These are phyloP conservation scores for Scedosporium dehoogii DNA, from an alignment of 2,329 filamentous ascomycete species.

Conservation along the genomic window DNA sequence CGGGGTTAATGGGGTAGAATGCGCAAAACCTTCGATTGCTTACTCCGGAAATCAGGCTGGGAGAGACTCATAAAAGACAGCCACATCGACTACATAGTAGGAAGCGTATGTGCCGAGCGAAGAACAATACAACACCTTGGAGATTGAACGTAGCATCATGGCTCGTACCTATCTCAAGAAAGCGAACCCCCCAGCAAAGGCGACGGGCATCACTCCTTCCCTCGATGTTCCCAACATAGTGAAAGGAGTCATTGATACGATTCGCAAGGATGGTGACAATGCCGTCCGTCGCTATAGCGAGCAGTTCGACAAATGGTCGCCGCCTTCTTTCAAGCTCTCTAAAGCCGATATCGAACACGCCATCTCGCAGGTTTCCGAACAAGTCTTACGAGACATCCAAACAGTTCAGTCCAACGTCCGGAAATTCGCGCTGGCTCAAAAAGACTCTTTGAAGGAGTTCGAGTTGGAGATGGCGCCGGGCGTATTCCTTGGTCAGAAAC, in stretches of 20 bases:
- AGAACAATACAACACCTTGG: not conserved
- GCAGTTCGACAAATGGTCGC: conserved; percentile 45
- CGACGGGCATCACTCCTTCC: not conserved
- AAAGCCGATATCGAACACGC: conserved; percentile 30
- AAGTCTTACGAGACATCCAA: conserved; percentile 28
- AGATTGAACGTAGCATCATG: not conserved
- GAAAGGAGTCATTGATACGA: conserved; percentile 34
- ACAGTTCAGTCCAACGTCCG: conserved; percentile 6
- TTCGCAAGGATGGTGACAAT: conserved; percentile 33
- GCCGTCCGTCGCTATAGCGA: conserved; percentile 39
- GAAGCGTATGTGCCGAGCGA: no score
- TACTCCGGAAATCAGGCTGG: no score
- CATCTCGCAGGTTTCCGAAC: conserved; percentile 31
- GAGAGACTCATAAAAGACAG: no score
- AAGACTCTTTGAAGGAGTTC: conserved; percentile 29
- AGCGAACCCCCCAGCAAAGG: not conserved
- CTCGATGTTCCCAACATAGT: conserved; percentile 29
- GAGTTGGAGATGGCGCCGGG: conserved; percentile 40
- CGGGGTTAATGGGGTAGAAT: no score
- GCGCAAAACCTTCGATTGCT: no score
- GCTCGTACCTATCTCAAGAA: not conserved
- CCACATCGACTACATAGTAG: no score
- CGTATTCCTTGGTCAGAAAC: conserved; percentile 39
- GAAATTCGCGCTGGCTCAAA: conserved; percentile 15
- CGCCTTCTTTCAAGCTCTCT: conserved; percentile 36